Evolutionary conservation across 495 filamentous ascomycete species (phyloP), one percentile per base, ranked within the genome.

Genomic region (Haplographium delicatum): DNA sequence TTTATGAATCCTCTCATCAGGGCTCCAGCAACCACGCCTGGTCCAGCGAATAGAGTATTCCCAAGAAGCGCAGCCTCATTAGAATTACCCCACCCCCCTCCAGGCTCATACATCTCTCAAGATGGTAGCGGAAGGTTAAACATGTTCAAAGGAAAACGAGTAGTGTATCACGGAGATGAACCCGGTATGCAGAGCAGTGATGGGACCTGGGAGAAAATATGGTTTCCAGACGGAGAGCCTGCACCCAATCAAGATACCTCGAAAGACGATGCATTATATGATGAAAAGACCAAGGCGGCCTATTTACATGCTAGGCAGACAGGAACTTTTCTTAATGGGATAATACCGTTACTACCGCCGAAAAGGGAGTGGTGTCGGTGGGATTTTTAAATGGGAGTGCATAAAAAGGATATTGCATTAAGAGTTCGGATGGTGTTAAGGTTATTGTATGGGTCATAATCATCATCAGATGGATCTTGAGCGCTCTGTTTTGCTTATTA

Each of bases 141-240:
- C 1, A 50, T 26, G 23, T 63, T 58, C 39, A 63, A 63, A 30
- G 58, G 57, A 9, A 51, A 50, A 41, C 28, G n/a, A 24, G 61
- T 63, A 1, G 27, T 51, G 1, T 63, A 63, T 41, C 44, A 53
- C 20, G 52, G 37, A 8, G 52, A 43, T 13, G 30, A 51, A 13
- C 37, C 61, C 19, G 57, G 58, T 5, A 23, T 42, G 11, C 20
- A 15, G 13, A 45, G 38, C 10, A n/a, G 3, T 7, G 50, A 54
- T 39, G 54, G 52, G 0, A 46, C 18, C 5, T 60, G 58, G 61
- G n/a, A 46, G 28, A 61, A 59, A 23, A 61, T 63, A 6, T 58
- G 55, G 51, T 63, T 63, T 50, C 61, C 61, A 0, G 24, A 61
- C 26, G 61, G 61, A 18, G 40, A 58, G 5, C 61, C 61, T 19